Conservation (phyloP, 1,139 yeast genomes). For the Candida sp. region DNA sequence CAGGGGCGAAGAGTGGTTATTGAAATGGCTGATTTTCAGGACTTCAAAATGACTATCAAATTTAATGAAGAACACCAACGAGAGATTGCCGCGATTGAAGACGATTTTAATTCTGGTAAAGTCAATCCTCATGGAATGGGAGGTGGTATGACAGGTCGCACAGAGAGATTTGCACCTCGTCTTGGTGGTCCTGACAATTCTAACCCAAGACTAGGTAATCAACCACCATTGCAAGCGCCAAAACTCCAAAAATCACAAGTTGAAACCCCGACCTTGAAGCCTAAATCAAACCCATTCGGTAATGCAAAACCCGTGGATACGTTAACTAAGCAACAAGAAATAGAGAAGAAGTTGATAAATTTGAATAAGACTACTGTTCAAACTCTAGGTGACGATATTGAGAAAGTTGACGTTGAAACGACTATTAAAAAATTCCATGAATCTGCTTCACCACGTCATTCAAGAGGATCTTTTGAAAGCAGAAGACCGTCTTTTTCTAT, state of each 20-base stretch:
- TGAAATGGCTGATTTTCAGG: conserved; percentile 46
- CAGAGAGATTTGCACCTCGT: conserved; percentile 3
- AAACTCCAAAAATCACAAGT: conserved; percentile 6
- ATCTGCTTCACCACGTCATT: conserved; percentile 11
- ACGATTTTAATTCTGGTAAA: conserved; percentile 25
- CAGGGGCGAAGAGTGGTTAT: conserved; percentile 39
- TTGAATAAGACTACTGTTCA: conserved; percentile 59
- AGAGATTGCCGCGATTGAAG: conserved; percentile 28
- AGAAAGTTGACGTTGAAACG: conserved; percentile 14
- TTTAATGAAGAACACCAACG: conserved; percentile 35
- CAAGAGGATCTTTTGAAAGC: conserved; percentile 13
- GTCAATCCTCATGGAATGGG: conserved; percentile 2
- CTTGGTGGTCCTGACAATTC: background rate
- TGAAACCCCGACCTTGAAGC: conserved; percentile 12
- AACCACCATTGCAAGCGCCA: conserved; percentile 1
- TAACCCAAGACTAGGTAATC: background rate
- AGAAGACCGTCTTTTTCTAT: conserved; percentile 18
- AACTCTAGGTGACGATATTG: conserved; percentile 36
- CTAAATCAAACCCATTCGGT: conserved; percentile 43
- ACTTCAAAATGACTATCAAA: conserved; percentile 43
- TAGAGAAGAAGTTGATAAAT: conserved; percentile 42
- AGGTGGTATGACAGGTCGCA: background rate
- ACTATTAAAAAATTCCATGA: conserved; percentile 11
- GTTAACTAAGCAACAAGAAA: conserved; percentile 36
- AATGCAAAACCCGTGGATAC: conserved; percentile 46